Base-by-base conservation (phyloP, 2,329 filamentous ascomycete species). In the Hypoxylon sp. region DNA sequence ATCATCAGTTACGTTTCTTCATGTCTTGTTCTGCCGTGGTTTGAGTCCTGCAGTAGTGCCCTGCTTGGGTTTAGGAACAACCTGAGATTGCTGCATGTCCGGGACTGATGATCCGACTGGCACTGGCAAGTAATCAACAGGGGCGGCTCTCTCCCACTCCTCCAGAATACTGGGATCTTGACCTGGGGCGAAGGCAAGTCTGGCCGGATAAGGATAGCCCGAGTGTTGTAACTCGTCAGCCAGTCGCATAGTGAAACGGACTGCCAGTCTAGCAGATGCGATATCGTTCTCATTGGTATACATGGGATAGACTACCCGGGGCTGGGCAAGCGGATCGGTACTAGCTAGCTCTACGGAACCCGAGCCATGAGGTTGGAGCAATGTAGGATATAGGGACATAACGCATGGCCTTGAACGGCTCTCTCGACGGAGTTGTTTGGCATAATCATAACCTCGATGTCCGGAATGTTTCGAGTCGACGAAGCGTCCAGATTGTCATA, bases 401-500 rank as follows among this genome's bases (percentile, higher is more conserved):
- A 37, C 1, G 58, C 51, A 24, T 14, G 50, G 35, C 58, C 61
- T 26, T 26, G 3, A 14, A 67, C 39, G 14, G 50, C 42, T 35
- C 51, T 47, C 19, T 66, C 63, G 17, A 68, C 33, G 17, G 52
- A 17, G 54, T 22, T 63, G 8, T 31, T 59, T 6, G 66, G 62
- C 37, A 64, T 51, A 33, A 67, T 5, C 62, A 71, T 69, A 52
- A 71, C 53, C 42, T 71, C 69, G 19, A 66, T 64, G 17, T 71
- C 57, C 5, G 69, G 66, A 1, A 69, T 42, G 19, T 71, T 71
- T 14, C 31, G 24, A 4, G 54, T 3, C 10, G 33, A 10, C 1
- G 42, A 59, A 3, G 54, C 11, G 33, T 66, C 55, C 11, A 64
- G 35, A 14, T 42, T 11, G 51, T 50, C 29, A 33, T 19, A 11